Conservation (phyloP, 371 early-diverging fungal genomes). For the Zancudomyces culisetae region DNA sequence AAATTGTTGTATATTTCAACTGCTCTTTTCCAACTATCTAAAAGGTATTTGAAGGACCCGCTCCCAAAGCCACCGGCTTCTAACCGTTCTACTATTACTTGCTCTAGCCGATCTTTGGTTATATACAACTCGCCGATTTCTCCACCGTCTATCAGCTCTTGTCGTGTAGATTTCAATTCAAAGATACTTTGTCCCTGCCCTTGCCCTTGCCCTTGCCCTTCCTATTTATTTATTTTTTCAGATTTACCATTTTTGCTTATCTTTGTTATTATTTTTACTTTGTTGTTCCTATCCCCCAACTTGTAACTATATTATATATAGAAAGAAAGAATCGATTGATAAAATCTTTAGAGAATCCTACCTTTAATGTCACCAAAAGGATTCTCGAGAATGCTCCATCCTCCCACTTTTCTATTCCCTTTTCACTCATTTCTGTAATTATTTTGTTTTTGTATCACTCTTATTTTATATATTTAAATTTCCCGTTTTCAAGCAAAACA, state of each 20-base stretch:
- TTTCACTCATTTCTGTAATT: conserved; percentile 9
- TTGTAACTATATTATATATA: too few relatives aligned
- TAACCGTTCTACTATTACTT: conserved; percentile 56
- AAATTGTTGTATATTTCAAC: conserved; percentile 33
- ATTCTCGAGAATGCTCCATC: conserved; percentile 58
- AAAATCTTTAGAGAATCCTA: conserved; percentile 18
- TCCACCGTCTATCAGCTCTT: conserved; percentile 8
- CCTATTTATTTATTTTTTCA: conserved; percentile 1
- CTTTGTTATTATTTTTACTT: conserved; percentile 11
- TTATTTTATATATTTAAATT: neutral
- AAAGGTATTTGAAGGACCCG: conserved; percentile 47
- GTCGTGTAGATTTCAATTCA: conserved; percentile 4
- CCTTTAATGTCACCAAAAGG: conserved; percentile 63
- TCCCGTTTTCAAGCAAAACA: neutral
- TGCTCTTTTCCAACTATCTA: conserved; percentile 49
- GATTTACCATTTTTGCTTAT: too few relatives aligned
- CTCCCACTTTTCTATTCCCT: conserved; percentile 70
- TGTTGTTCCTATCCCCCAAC: neutral
- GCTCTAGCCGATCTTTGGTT: conserved; percentile 38
- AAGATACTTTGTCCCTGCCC: neutral
- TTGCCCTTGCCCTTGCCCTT: neutral
- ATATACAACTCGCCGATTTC: conserved; percentile 29
- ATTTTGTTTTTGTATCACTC: neutral
- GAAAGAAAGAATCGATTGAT: too few relatives aligned
- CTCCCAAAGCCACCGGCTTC: conserved; percentile 11